A percentile compares a stretch with the other conserved stretches of the same genome.
Evolutionary conservation across 768 basidiomycete genomes (phyloP).

Genomic region (Tylopilus rubrobrunneus): DNA sequence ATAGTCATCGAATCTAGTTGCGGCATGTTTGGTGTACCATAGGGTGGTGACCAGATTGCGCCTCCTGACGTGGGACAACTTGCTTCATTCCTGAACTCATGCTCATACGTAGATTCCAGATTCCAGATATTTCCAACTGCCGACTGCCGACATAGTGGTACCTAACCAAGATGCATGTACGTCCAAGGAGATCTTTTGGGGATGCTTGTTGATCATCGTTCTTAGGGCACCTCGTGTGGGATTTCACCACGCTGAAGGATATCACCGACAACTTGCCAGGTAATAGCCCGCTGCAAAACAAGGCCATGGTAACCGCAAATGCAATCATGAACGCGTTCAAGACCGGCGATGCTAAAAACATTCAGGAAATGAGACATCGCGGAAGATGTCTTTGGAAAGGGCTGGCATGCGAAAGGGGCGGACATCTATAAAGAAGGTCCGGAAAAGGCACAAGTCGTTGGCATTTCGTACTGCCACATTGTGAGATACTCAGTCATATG

Average conservation of each 20-base stretch:
- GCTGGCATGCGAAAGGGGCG: slow-evolving; percentile 74
- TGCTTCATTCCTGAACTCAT: slow-evolving; percentile 2
- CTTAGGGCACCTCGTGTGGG: slow-evolving; percentile 79
- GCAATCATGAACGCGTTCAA: slow-evolving; percentile 89
- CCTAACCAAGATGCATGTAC: slow-evolving; percentile 73
- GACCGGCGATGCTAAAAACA: slow-evolving; percentile 50
- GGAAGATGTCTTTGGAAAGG: slow-evolving; percentile 77
- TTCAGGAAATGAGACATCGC: slow-evolving; percentile 63
- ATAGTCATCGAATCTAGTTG: slow-evolving; percentile 78
- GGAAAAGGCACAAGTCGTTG: slow-evolving; percentile 63
- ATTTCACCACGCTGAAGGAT: slow-evolving; percentile 77
- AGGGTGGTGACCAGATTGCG: slow-evolving; percentile 73
- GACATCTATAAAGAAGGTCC: slow-evolving; percentile 67
- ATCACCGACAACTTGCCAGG: slow-evolving; percentile 73
- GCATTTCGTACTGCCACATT: slow-evolving; percentile 50
- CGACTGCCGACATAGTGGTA: slow-evolving; percentile 89
- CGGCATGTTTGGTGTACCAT: slow-evolving; percentile 93
- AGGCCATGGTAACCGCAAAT: slow-evolving; percentile 69
- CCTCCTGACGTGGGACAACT: slow-evolving; percentile 69
- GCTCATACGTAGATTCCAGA: slow-evolving; percentile 34
- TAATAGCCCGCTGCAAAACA: slow-evolving; percentile 79
- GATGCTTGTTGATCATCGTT: neutral
- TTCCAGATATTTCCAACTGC: slow-evolving; percentile 66
- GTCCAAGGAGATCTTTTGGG: neutral
- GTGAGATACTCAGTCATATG: slow-evolving; percentile 8